These are phyloP conservation scores for Aeschynomene evenia DNA, from an alignment of 306 rosid species.

Conservation along the genomic window DNA sequence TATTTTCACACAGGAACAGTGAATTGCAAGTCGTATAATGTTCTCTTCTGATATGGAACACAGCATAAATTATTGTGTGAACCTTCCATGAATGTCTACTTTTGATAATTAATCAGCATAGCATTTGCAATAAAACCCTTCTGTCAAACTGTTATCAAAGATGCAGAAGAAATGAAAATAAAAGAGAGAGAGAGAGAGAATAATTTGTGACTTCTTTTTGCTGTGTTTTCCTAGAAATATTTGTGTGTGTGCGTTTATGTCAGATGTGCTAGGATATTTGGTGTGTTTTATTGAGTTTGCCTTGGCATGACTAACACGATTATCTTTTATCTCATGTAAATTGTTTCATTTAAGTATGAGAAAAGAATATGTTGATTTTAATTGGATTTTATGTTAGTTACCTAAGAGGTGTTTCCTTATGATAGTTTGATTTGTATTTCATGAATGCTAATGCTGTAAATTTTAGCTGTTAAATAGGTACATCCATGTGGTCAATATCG, in stretches of 20 bases:
- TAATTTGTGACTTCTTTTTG: background rate
- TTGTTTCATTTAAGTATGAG: constrained; percentile 1
- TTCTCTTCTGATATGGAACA: background rate
- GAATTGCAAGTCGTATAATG: background rate
- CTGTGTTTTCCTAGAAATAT: background rate
- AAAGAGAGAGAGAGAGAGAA: background rate
- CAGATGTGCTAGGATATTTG: background rate
- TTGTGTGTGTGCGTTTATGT: background rate
- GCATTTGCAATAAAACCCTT: background rate
- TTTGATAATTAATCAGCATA: too few species aligned
- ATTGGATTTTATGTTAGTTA: constrained; percentile 14
- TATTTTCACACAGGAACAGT: background rate
- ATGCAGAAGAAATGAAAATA: background rate
- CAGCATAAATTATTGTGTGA: background rate
- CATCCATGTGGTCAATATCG: constrained; percentile 99
- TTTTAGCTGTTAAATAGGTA: constrained; percentile 59
- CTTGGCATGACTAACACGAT: background rate
- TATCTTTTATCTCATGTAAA: background rate
- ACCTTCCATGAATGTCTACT: background rate
- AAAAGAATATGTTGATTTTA: background rate
- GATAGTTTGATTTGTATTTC: constrained; percentile 1
- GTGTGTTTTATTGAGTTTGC: background rate
- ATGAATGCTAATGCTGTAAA: constrained; percentile 29
- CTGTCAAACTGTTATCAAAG: background rate
- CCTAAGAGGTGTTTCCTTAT: background rate